Conservation (phyloP, 192 early-diverging fungal species). For the Rhizophagus sp. region DNA sequence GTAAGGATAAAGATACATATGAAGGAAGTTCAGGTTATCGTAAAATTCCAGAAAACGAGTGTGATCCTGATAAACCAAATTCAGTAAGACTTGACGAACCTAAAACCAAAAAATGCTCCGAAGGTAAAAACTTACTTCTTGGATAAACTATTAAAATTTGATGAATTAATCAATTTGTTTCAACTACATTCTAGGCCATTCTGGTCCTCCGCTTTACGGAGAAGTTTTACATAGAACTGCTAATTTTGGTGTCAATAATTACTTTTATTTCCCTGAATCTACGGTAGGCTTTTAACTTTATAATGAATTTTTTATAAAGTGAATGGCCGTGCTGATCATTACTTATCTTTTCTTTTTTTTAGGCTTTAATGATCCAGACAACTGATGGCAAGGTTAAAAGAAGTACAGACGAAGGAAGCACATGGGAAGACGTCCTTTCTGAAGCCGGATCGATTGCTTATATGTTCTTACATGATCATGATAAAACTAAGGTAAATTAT, state of each 20-base stretch:
- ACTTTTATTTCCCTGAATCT: conserved; percentile 70
- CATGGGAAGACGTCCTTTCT: conserved; percentile 62
- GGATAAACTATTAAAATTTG: conserved; percentile 24
- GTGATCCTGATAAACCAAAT: background rate
- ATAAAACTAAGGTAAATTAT: conserved; percentile 51
- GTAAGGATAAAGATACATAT: conserved; percentile 63
- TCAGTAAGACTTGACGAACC: background rate
- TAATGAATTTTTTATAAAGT: background rate
- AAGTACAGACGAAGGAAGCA: conserved; percentile 72
- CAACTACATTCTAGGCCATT: conserved; percentile 35
- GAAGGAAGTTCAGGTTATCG: conserved; percentile 53
- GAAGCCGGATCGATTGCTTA: conserved; percentile 51
- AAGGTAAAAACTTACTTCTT: background rate
- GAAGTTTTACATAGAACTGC: background rate
- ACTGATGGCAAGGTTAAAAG: conserved; percentile 62
- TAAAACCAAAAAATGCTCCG: background rate
- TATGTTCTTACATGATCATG: conserved; percentile 72
- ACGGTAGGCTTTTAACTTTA: conserved; percentile 28
- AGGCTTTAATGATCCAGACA: conserved; percentile 57
- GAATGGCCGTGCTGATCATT: background rate
- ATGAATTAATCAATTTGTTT: conserved; percentile 47
- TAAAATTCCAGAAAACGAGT: background rate
- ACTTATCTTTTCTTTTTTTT: background rate
- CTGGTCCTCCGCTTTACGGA: background rate
- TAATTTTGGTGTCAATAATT: conserved; percentile 53